Base-by-base conservation (phyloP, 2,329 filamentous ascomycete species). In the Cordyceps farinosa region DNA sequence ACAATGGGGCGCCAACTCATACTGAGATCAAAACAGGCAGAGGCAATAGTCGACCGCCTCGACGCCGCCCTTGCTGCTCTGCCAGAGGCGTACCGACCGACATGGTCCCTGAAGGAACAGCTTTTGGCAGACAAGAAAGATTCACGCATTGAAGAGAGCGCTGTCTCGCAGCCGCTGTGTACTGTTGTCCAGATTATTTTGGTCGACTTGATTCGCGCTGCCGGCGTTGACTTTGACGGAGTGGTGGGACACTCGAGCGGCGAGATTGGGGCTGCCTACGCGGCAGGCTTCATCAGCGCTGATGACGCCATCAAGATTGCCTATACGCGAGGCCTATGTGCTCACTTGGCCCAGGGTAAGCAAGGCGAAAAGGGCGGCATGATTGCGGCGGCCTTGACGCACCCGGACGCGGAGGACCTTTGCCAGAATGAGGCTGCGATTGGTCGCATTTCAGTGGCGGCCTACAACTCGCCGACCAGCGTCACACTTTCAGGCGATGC, bases 351-450 rank as follows among this genome's bases (percentile, higher is more conserved):
- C 10, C 74, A 75, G 4, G 72, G 77, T 3, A 63, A 78, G 38
- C 77, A 78, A 58, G 66, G 76, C 63, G 71, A 71, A 40, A 70
- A 74, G 4, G 82, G 82, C 1, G 71, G 76, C 6, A 85, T 85
- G 82, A 76, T 84, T 70, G 82, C 82, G 0, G 79, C 82, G 5
- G 82, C 61, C 3, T 40, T 64, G 6, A 40, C 66, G 36, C 32
- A 57, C 30, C 63, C 66, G 32, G 65, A 55, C 34, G 36, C 69
- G 22, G 5, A 64, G 45, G 29, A 56, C n/a, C 48, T 63, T 1
- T 54, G 48, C 40, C 15, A n/a, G 1, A 45, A 38, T 3, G 36
- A 54, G 5, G 30, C 44, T 1, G 54, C 45, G 5, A 6, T 15
- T 1, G 70, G 67, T 11, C 60, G 56, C 6, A 58, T 65, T 3